Percentiles rank a stretch among this genome's conserved stretches.
These are phyloP conservation scores for Sporothrix pallida DNA, from an alignment of 2,329 filamentous ascomycete species.

Conservation along the genomic window DNA sequence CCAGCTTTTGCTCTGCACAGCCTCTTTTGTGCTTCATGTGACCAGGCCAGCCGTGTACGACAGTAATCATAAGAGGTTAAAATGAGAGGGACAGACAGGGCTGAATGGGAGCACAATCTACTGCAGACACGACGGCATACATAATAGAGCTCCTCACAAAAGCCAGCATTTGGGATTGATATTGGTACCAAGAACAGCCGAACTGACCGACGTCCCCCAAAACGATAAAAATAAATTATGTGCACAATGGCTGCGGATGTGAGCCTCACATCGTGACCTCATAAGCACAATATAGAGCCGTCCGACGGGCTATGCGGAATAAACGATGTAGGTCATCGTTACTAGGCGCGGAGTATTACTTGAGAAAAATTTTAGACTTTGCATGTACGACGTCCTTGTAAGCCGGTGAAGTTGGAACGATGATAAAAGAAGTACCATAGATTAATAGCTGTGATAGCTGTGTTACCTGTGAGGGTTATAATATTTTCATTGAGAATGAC, in stretches of 20 bases:
- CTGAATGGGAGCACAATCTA: slow-evolving; percentile 6
- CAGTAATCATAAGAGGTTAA: no score
- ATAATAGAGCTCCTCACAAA: neutral
- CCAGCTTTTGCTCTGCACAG: neutral
- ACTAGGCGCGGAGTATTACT: neutral
- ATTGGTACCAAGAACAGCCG: neutral
- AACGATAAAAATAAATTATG: neutral
- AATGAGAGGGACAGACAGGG: neutral
- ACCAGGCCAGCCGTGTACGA: neutral
- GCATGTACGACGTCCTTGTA: no score
- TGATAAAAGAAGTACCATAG: no score
- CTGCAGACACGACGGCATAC: neutral
- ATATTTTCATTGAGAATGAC: no score
- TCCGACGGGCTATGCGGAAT: neutral
- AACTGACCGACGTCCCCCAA: neutral
- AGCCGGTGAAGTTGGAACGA: no score
- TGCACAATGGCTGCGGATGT: neutral
- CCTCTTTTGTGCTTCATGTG: slow-evolving; percentile 12
- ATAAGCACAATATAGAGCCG: slow-evolving; percentile 1
- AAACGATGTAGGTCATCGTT: neutral
- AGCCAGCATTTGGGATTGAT: neutral
- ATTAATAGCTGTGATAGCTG: no score
- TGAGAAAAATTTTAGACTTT: neutral
- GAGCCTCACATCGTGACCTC: slow-evolving; percentile 10
- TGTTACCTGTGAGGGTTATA: no score